phyloP scores from a whole-genome alignment of 2,329 filamentous ascomycete genomes.

The Fusarium chuoi region DNA sequence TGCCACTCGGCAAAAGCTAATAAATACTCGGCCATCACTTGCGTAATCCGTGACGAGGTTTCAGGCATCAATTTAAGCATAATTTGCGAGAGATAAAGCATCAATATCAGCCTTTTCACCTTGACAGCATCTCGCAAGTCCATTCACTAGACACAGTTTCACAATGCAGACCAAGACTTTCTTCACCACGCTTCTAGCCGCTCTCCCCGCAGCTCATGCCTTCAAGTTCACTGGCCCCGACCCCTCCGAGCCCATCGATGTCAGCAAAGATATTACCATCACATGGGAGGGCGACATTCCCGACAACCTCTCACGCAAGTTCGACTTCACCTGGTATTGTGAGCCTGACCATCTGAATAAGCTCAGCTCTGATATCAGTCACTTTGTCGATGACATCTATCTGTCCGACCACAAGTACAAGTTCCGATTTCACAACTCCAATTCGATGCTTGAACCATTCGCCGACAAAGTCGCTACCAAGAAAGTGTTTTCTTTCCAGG shows the following conservation, averaged over 20 bases:
- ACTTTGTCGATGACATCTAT: neutral
- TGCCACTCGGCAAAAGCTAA: neutral
- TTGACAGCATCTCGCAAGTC: neutral
- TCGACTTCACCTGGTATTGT: neutral
- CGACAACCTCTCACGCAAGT: neutral
- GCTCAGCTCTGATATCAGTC: neutral
- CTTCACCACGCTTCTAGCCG: neutral
- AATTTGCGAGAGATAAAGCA: neutral
- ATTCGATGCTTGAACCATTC: neutral
- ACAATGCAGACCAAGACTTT: neutral
- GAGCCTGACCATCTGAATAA: neutral
- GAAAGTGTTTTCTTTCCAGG: neutral
- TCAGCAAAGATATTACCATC: neutral
- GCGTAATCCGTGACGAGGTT: neutral
- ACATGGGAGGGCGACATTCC: neutral
- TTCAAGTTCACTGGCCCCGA: constrained; percentile 4
- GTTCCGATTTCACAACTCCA: neutral
- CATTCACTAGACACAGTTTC: too few relatives aligned
- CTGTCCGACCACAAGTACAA: neutral
- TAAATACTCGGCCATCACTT: neutral
- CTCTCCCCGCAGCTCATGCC: neutral
- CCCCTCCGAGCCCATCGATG: neutral
- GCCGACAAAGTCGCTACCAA: neutral
- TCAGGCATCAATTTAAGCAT: neutral
- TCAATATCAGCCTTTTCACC: too few relatives aligned